These are phyloP conservation scores for Keithomyces neogunnii DNA, from an alignment of 2,329 filamentous ascomycete species.

Conservation along the genomic window DNA sequence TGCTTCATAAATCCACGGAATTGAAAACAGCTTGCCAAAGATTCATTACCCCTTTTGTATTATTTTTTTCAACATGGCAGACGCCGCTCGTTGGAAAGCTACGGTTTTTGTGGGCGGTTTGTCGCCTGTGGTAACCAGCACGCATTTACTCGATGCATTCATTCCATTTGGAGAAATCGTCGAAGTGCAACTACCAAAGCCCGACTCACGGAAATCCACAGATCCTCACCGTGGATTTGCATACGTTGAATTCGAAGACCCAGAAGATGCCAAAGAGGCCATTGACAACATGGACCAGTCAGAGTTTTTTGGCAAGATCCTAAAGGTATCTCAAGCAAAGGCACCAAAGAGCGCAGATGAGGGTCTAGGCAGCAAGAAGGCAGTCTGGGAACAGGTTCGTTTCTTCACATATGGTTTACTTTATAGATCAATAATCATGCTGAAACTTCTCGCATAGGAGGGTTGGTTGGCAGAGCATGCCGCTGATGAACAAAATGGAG, in stretches of 20 bases:
- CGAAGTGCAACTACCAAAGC: constrained; percentile 83
- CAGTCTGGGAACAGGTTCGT: constrained; percentile 91
- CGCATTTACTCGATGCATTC: constrained; percentile 81
- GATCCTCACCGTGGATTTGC: constrained; percentile 88
- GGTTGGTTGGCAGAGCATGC: constrained; percentile 87
- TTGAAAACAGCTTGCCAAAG: background rate
- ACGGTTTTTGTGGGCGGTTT: constrained; percentile 91
- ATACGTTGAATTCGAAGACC: constrained; percentile 88
- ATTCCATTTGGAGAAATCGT: constrained; percentile 94
- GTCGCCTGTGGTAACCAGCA: constrained; percentile 64
- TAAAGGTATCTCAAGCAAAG: constrained; percentile 89
- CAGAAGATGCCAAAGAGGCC: constrained; percentile 81
- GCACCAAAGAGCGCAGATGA: constrained; percentile 82
- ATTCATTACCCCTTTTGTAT: background rate
- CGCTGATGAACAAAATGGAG: constrained; percentile 63
- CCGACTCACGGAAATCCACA: constrained; percentile 68
- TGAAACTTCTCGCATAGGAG: constrained; percentile 51
- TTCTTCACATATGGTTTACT: background rate
- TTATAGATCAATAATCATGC: background rate
- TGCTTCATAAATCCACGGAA: background rate
- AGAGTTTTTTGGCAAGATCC: constrained; percentile 83
- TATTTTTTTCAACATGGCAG: constrained; percentile 55
- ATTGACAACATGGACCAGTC: constrained; percentile 99
- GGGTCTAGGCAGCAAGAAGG: constrained; percentile 84
- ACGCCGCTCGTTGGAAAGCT: constrained; percentile 74